Base-by-base conservation (phyloP, 495 filamentous ascomycete species). In the Aspergillus kassunensis region DNA sequence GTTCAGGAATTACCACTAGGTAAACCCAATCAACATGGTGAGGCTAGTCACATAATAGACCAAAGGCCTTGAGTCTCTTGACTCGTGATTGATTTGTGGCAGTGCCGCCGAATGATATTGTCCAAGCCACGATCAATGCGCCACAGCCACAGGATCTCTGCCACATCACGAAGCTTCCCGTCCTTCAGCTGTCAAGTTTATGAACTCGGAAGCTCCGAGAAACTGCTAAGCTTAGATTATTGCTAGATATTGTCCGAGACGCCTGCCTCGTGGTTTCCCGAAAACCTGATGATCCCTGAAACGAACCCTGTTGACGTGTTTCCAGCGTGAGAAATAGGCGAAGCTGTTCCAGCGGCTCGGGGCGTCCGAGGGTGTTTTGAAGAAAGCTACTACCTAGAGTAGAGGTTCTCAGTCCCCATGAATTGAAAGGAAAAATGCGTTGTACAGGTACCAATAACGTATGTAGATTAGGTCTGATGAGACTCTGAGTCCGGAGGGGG, bases 81-180 rank as follows among this genome's bases (percentile, higher is more conserved):
- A 49, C n/a, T 4, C 31, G 13, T 48, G 44, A 50, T 31, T 49
- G 45, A 49, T 9, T 4, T 37, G 13, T 48, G 44, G 55, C 49
- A 53, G 55, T 45, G 55, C 49, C 41, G 47, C 15, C 9, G 12
- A 34, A 33, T 49, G 27, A 39, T 42, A 36, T 37, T 16, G 16
- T 30, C 18, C 50, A 3, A 49, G 20, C 12, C 37, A 13, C 18
- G 37, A 18, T 6, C 1, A 8, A 9, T 8, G 53, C 36, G 49
- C 55, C 55, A 57, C 55, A 49, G 30, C 55, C 55, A 57, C 44
- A 57, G 12, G 18, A 20, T 11, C 8, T 12, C 30, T 49, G 55
- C 55, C 55, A 57, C 52, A 51, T 57, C 43, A 45, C 35, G 35
- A 44, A 53, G 44, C 43, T 53, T 42, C 10, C 40, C 46, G 40